Evolutionary conservation across 2,329 filamentous ascomycete genomes (phyloP).

Genomic region (Coccinonectria pachysandricola): DNA sequence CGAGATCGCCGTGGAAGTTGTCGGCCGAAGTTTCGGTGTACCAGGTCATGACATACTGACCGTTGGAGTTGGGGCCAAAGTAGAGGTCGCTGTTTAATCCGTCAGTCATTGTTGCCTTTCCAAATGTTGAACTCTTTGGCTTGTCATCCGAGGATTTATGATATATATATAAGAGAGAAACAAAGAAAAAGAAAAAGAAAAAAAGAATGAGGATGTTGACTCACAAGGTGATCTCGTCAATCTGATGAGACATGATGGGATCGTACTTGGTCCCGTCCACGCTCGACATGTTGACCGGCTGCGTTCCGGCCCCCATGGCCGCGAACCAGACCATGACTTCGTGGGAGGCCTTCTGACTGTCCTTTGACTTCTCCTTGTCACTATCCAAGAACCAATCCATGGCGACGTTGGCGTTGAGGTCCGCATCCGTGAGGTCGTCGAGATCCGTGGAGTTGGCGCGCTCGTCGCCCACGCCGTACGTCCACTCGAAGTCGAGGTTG

Average conservation of each 20-base stretch:
- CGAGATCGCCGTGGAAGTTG: constrained; percentile 36
- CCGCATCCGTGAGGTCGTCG: constrained; percentile 21
- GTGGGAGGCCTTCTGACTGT: constrained; percentile 32
- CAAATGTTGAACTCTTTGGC: too few relatives aligned
- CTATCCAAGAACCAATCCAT: constrained; percentile 48
- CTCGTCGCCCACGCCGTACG: constrained; percentile 35
- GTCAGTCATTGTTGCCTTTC: not conserved
- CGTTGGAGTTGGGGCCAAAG: constrained; percentile 26
- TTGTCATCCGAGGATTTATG: too few relatives aligned
- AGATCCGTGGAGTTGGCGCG: constrained; percentile 25
- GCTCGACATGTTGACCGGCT: constrained; percentile 33
- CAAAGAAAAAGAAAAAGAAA: not conserved
- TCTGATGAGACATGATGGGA: constrained; percentile 21
- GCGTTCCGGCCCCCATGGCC: constrained; percentile 32
- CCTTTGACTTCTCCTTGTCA: constrained; percentile 28
- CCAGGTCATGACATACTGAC: constrained; percentile 42
- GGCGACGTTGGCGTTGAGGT: constrained; percentile 44
- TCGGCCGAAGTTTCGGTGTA: constrained; percentile 25
- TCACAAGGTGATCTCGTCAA: constrained; percentile 35
- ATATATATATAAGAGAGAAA: too few relatives aligned
- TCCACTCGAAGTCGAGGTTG: constrained; percentile 37
- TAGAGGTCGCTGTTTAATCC: constrained; percentile 30
- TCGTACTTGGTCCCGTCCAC: constrained; percentile 18
- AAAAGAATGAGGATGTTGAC: constrained; percentile 9
- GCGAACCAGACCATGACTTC: constrained; percentile 51